Base-by-base conservation (phyloP, 2,329 filamentous ascomycete species). In the Ascochyta clinopodiicola region DNA sequence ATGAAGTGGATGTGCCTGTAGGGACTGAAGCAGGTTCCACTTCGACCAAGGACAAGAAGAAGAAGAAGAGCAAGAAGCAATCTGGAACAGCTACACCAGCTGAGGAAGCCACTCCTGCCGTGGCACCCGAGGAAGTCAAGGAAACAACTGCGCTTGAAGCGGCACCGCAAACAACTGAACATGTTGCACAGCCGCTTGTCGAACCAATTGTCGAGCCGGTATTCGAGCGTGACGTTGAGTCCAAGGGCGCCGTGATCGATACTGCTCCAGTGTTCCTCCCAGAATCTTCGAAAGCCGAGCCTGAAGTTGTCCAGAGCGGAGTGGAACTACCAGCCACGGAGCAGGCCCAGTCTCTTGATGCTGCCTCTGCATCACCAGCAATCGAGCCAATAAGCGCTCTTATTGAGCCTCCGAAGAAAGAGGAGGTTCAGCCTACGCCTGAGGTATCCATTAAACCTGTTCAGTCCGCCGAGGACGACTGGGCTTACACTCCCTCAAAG, bases 51-150 rank as follows among this genome's bases (percentile, higher is more conserved):
- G 57, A 60, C 8, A 51, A 53, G 7, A 63, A 64, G 37, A 64
- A 24, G 10, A 68, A 69, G 50, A 60, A 59, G 43, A 69, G 60
- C 49, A 54, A 55, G 44, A 68, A 63, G 52, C 53, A 59, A 38
- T 60, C 60, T 31, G 62, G 40, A 2, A 6, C 34, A 15, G 43
- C 37, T 37, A 59, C 46, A 27, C 43, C 51, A 6, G 56, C 38
- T 21, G 51, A 48, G 9, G 51, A 50, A 15, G 22, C 29, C 6
- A 17, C 19, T 12, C 8, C 38, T 7, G 21, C 8, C 6, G 15
- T 19, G n/a, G n/a, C 9, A 4, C n/a, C 19, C 4, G 42, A 43
- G 2, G 42, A 36, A 9, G n/a, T 32, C 24, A 27, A 37, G 15
- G 42, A 34, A n/a, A 25, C 21, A 6, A 13, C 24, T 6, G 19